Evolutionary conservation across 306 rosid species (phyloP).

Genomic region (Cyclanthera cordifolia): DNA sequence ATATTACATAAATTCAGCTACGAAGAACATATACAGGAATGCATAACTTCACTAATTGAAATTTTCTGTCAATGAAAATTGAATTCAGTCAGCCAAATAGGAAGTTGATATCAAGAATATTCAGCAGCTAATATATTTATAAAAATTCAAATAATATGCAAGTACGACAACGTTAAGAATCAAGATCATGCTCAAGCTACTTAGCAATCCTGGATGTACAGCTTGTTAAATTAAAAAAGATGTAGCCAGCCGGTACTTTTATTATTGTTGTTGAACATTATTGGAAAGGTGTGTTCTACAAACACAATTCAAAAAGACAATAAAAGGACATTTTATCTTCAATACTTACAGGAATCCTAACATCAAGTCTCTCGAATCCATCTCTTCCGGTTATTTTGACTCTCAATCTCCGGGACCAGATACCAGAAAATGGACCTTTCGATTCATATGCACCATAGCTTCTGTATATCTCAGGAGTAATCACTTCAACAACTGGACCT

Average conservation of each 20-base stretch:
- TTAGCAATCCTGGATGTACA: background rate
- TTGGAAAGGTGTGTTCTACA: background rate
- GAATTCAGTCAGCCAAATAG: background rate
- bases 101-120: background rate
- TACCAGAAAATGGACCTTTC: conserved; percentile 48
- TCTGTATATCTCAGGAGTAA: conserved; percentile 87
- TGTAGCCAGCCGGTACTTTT: background rate
- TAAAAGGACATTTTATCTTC: background rate
- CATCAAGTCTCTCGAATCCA: conserved; percentile 81
- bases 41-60: background rate
- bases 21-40: background rate
- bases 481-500: conserved; percentile 72
- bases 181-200: background rate
- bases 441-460: conserved; percentile 62
- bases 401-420: conserved; percentile 82
- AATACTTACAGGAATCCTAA: conserved; percentile 73
- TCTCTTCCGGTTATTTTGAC: conserved; percentile 81
- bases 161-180: background rate
- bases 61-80: background rate
- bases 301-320: background rate
- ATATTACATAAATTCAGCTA: background rate
- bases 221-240: background rate
- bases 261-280: background rate
- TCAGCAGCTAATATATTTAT: background rate
- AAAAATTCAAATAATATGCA: background rate